Conservation (phyloP, 306 rosid genomes). For the Vachellia pachyceras region DNA sequence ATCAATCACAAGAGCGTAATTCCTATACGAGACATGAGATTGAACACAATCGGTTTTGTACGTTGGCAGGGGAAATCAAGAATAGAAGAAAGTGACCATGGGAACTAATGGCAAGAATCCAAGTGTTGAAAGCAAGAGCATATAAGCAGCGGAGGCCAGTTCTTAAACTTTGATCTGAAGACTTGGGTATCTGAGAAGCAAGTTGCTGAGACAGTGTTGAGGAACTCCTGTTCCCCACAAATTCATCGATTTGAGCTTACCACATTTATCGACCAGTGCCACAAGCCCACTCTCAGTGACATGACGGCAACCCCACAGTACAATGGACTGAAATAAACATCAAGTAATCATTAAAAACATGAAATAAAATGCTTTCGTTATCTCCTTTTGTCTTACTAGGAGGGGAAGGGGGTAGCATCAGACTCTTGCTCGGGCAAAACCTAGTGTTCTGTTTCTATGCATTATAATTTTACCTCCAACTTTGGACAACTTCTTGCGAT, state of each 20-base stretch:
- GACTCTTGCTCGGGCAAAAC: not conserved
- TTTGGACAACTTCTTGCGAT: slow-evolving; percentile 76
- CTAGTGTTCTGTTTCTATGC: not conserved
- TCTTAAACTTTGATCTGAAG: slow-evolving; percentile 67
- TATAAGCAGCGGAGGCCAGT: slow-evolving; percentile 34
- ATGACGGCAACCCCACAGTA: slow-evolving; percentile 93
- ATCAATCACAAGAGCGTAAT: not conserved
- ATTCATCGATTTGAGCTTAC: slow-evolving; percentile 75
- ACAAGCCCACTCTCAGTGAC: slow-evolving; percentile 79
- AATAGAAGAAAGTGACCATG: slow-evolving; percentile 34
- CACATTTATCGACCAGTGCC: slow-evolving; percentile 70
- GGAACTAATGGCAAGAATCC: slow-evolving; percentile 10
- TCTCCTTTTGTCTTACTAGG: not conserved
- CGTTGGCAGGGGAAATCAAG: not conserved
- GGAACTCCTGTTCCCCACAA: slow-evolving; percentile 93
- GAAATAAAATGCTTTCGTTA: not conserved
- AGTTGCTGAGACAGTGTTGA: slow-evolving; percentile 59
- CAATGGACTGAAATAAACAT: slow-evolving; percentile 61
- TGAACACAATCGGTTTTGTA: slow-evolving; percentile 23
- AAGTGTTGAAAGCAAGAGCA: slow-evolving; percentile 35
- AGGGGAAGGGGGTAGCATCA: not conserved
- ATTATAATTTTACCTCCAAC: slow-evolving; percentile 60
- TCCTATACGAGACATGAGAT: slow-evolving; percentile 25
- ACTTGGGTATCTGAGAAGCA: slow-evolving; percentile 61
- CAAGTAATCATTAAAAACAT: not conserved